A percentile compares a stretch with the other conserved stretches of the same genome.
Conservation (phyloP, 305 asterid genomes). For the Fraxinus baroniana region DNA sequence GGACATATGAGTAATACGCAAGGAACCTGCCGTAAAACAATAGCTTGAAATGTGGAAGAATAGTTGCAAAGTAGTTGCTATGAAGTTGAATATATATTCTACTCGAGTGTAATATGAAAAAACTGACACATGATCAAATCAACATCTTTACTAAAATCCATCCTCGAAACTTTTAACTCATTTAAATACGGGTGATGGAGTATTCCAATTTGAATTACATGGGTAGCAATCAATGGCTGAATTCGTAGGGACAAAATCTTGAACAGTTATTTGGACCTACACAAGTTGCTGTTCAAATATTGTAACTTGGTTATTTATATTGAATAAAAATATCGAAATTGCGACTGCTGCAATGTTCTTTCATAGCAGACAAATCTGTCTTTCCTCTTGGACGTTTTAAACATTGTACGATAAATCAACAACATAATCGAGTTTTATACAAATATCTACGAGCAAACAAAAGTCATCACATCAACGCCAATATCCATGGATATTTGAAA, state of each 20-base stretch:
- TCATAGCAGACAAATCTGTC: not conserved
- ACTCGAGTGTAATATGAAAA: not conserved
- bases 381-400: not conserved
- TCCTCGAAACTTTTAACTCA: not conserved
- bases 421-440: not conserved
- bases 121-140: not conserved
- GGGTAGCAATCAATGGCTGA: not conserved
- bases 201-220: not conserved
- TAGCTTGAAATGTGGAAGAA: not conserved
- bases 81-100: no score
- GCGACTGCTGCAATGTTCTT: not conserved
- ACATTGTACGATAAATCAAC: not conserved
- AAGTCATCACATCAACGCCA: not conserved
- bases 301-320: not conserved
- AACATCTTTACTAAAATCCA: not conserved
- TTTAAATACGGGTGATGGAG: not conserved
- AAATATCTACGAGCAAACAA: not conserved
- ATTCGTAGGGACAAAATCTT: not conserved
- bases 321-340: not conserved
- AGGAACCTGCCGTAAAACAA: not conserved
- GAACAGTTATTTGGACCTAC: not conserved
- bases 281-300: not conserved
- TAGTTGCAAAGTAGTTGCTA: not conserved
- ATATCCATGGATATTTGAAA: conserved; percentile 6
- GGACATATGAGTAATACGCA: not conserved